A percentile compares a stretch with the other conserved stretches of the same genome.
phyloP scores from a whole-genome alignment of 495 filamentous ascomycete genomes.

The Daldinia childiae region DNA sequence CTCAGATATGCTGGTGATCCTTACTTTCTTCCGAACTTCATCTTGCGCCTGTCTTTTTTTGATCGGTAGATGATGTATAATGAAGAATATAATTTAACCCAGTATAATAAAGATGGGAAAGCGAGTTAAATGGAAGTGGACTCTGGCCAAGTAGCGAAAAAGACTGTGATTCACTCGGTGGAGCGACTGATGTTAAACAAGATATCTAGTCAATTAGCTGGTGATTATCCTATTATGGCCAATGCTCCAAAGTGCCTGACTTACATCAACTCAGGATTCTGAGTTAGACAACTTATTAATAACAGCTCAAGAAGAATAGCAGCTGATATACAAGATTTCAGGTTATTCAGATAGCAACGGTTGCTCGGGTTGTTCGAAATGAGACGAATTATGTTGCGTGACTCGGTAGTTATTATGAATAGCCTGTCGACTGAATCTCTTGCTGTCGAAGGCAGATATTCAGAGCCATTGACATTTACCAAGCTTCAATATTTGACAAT shows the following conservation, averaged over 20 bases:
- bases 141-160: slow-evolving; percentile 1
- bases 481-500: slow-evolving; percentile 3
- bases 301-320: not conserved
- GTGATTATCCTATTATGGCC: not conserved
- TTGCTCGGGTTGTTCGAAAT: slow-evolving; percentile 3
- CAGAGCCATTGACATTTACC: slow-evolving; percentile 34
- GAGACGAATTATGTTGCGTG: slow-evolving; percentile 22
- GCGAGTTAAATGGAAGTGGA: not conserved
- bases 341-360: slow-evolving; percentile 11
- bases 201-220: slow-evolving; percentile 8
- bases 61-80: not conserved
- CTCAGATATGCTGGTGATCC: slow-evolving; percentile 10
- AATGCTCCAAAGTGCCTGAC: not conserved
- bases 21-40: slow-evolving; percentile 85
- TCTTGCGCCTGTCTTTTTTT: slow-evolving; percentile 46
- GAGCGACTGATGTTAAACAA: slow-evolving; percentile 5
- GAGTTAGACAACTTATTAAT: not conserved
- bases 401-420: slow-evolving; percentile 32
- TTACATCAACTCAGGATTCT: slow-evolving; percentile 5
- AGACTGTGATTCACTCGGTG: not conserved
- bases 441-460: slow-evolving; percentile 27
- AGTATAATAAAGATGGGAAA: slow-evolving; percentile 2
- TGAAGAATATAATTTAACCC: slow-evolving; percentile 1
- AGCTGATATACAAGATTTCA: slow-evolving; percentile 18
- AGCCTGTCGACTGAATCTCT: slow-evolving; percentile 38